Conservation (phyloP, 805 yeast species). For the Hanseniaspora occidentalis region DNA sequence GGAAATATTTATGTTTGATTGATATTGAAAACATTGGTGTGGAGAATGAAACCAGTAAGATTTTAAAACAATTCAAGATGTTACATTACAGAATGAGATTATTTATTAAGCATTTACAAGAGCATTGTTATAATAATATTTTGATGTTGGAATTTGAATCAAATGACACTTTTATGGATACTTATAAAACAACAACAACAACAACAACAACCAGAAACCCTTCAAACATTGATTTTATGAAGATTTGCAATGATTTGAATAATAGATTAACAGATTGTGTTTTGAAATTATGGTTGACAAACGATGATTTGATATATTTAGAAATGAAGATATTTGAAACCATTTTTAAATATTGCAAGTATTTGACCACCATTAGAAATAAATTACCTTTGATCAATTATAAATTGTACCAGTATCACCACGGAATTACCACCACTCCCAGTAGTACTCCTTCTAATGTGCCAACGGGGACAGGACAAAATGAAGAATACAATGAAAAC, state of each 20-base stretch:
- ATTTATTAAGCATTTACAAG: constrained; percentile 1
- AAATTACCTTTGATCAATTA: constrained; percentile 28
- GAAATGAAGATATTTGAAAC: constrained; percentile 21
- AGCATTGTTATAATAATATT: constrained; percentile 4
- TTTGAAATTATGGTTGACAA: constrained; percentile 10
- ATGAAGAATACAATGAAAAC: constrained; percentile 41
- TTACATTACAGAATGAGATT: constrained; percentile 36
- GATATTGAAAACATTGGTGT: constrained; percentile 26
- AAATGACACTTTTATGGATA: too few relatives aligned
- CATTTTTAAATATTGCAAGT: constrained; percentile 21
- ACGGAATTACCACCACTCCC: background rate
- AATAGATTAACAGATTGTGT: constrained; percentile 11
- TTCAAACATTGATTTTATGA: constrained; percentile 2
- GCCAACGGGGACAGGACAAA: too few relatives aligned
- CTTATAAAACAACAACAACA: too few relatives aligned
- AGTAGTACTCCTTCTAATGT: background rate
- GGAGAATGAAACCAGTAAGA: background rate
- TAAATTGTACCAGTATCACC: background rate
- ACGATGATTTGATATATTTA: constrained; percentile 14
- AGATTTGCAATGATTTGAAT: constrained; percentile 5
- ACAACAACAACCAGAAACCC: too few relatives aligned
- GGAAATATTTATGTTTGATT: constrained; percentile 42
- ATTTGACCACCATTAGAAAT: constrained; percentile 23
- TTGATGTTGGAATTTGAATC: background rate
- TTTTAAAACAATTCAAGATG: constrained; percentile 43